phyloP scores from a whole-genome alignment of 805 yeast genomes.

The Candida broadrunensis region DNA sequence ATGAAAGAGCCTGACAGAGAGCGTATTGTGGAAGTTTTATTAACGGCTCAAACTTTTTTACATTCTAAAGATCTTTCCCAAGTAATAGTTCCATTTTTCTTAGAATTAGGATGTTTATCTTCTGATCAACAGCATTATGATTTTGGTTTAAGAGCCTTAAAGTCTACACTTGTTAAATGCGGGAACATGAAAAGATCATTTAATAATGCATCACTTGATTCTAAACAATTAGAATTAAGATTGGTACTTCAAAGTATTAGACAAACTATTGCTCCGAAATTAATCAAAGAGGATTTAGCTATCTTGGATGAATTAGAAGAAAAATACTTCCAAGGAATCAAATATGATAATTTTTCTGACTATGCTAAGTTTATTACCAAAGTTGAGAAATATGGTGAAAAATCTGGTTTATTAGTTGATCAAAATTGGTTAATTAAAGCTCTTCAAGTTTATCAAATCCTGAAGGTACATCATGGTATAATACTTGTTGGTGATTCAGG shows the following conservation, averaged over 20 bases:
- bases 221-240: slow-evolving; percentile 16
- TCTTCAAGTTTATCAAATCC: slow-evolving; percentile 60
- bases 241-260: slow-evolving; percentile 51
- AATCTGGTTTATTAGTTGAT: slow-evolving; percentile 28
- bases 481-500: slow-evolving; percentile 80
- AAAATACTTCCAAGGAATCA: slow-evolving; percentile 24
- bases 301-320: slow-evolving; percentile 26
- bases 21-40: slow-evolving; percentile 66
- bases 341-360: slow-evolving; percentile 15
- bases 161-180: slow-evolving; percentile 59
- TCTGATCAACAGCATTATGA: slow-evolving; percentile 76
- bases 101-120: slow-evolving; percentile 32
- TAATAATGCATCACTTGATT: slow-evolving; percentile 3
- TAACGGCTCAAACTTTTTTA: slow-evolving; percentile 69
- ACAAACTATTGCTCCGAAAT: slow-evolving; percentile 68
- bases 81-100: slow-evolving; percentile 55
- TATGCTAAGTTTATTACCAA: slow-evolving; percentile 20
- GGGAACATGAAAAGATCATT: slow-evolving; percentile 41
- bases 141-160: slow-evolving; percentile 83
- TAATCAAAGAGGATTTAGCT: slow-evolving; percentile 50
- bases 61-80: slow-evolving; percentile 44
- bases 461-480: slow-evolving; percentile 66
- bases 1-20: slow-evolving; percentile 70
- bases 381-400: slow-evolving; percentile 22
- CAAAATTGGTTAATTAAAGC: slow-evolving; percentile 52